Base-by-base conservation (phyloP, 768 basidiomycete genomes). In the Pleurotus pulmonarius region DNA sequence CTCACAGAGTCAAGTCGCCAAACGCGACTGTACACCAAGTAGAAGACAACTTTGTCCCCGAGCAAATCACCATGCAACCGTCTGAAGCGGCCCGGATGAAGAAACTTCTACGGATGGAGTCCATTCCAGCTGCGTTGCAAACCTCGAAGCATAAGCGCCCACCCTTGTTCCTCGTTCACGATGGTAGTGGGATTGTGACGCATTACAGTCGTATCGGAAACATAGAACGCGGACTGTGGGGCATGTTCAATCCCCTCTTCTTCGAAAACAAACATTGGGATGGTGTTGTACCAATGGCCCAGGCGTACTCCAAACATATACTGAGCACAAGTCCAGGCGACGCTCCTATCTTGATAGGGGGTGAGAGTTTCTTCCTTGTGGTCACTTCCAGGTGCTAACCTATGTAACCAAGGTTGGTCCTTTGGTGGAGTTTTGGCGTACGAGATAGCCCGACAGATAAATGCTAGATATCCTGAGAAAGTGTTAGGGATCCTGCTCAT, bases 361-460 rank as follows among this genome's bases (percentile, higher is more conserved):
- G 88, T 85, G 58, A 53, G 75, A 61, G 29, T 34, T 9, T 34
- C 29, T 34, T 34, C 11, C 8, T 8, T 34, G 3, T 34, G 11
- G 11, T 34, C 29, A 34, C 29, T 9, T 34, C 11, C 11, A 11
- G 29, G 11, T 8, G 22, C 34, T n/a, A 5, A 38, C 43, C 20
- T 5, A n/a, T 12, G 24, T 13, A 24, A 13, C 8, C 2, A 54
- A 90, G 88, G 88, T 0, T 91, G 88, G 88, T 91, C 88, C 2
- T 87, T 91, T 59, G 88, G 88, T 11, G 88, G 88, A 1, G 82
- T 88, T 3, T 80, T 82, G 0, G 86, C 88, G 0, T 89, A 82
- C 61, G 88, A 89, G 62, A 69, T 81, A 2, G 81, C 83, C 15
- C 76, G 75, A 0, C 78, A 80, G 24, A 60, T 78, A 7, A 49